Evolutionary conservation across 2,329 filamentous ascomycete species (phyloP), one percentile per base, ranked within the genome.

Genomic region (Clonostachys byssicola): DNA sequence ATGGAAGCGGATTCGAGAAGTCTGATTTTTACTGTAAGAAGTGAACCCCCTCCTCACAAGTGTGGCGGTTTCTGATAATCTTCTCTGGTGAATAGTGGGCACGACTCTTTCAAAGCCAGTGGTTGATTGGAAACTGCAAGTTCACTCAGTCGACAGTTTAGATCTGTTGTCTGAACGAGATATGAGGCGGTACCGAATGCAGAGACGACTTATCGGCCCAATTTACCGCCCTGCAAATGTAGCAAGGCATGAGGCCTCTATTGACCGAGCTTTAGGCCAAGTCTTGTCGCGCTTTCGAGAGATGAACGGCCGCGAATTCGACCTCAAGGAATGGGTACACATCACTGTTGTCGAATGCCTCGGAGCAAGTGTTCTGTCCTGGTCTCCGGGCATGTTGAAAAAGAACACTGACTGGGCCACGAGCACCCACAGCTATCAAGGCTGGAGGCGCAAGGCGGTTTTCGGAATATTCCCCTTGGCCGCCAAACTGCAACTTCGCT

Each of bases 261-360:
- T 78, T 6, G 70, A 77, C 30, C 50, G 50, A 0, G 73, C 75
- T 1, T 52, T 78, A 7, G 48, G 57, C 4, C 54, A 56, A 0
- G 65, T 60, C 1, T 50, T 75, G 2, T 48, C 60, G 4, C 67
- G 64, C 23, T 52, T 80, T 0, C 59, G 55, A 5, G 47, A 49
- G 0, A 54, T 76, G 2, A 42, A 64, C 1, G 72, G 72, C 0
- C 53, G 57, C 2, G 63, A 70, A 30, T 54, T 79, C 5, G 73
- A 78, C 47, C 54, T 80, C 16, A 74, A 73, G 44, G 71, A 77
- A 46, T 80, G 76, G 76, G 79, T 79, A 75, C 76, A 80, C 57
- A 78, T 80, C 47, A 62, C 77, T 16, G 70, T 67, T 2, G 73
- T 80, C 33, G 76, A 80, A 51, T 77, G 71, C 18, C 68, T 80